Conservation (phyloP, 2,329 filamentous ascomycete species). For the Ophiostoma piceae region DNA sequence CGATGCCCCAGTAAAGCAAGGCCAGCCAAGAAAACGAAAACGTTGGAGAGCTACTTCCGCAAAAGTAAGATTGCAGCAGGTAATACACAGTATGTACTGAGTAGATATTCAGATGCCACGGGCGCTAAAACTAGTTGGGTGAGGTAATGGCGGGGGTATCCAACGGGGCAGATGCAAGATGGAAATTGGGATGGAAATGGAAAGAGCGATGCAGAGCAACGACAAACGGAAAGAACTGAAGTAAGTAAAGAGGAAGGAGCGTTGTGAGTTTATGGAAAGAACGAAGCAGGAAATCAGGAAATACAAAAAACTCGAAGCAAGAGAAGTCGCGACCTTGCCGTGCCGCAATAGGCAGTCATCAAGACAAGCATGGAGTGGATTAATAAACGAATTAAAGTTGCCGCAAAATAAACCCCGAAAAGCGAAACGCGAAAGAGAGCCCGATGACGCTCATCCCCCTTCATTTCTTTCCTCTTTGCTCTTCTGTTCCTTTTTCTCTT, state of each 20-base stretch:
- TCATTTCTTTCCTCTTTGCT: not conserved
- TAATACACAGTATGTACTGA: not conserved
- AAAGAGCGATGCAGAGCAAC: not conserved
- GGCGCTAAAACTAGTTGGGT: conserved; percentile 7
- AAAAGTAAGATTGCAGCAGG: conserved; percentile 4
- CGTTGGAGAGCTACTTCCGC: not conserved
- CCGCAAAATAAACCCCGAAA: not conserved
- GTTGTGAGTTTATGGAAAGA: not conserved
- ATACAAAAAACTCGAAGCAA: not conserved
- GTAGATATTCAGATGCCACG: not conserved
- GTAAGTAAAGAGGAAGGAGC: not conserved
- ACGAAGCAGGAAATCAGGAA: not conserved
- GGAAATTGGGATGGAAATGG: not conserved
- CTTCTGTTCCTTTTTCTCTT: not conserved
- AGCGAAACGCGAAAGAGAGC: not conserved
- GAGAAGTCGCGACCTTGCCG: conserved; percentile 1
- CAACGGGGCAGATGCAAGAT: not conserved
- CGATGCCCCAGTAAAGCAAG: not conserved
- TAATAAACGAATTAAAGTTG: not conserved
- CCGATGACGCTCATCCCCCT: conserved; percentile 10
- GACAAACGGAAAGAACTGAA: not conserved
- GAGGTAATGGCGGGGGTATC: conserved; percentile 12
- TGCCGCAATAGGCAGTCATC: conserved; percentile 9
- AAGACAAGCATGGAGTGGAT: not conserved
- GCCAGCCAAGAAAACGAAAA: conserved; percentile 9